Percentiles rank a stretch among this genome's conserved stretches.
These are phyloP conservation scores for Corymbia citriodora DNA, from an alignment of 441 rosid species.

Conservation along the genomic window DNA sequence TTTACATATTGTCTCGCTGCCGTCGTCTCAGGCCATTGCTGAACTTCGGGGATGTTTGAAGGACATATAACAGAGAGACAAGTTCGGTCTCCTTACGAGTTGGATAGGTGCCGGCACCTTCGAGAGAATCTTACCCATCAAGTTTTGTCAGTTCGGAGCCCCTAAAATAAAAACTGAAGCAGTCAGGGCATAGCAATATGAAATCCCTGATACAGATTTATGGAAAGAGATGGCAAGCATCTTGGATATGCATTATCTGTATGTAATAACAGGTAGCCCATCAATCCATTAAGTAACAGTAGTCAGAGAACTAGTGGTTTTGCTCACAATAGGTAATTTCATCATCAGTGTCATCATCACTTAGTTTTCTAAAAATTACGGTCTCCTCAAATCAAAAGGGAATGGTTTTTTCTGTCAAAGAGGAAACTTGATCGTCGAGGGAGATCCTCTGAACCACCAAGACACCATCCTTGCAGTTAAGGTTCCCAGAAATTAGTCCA, in stretches of 20 bases:
- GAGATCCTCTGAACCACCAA: background rate
- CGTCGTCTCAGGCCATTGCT: background rate
- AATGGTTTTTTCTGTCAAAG: background rate
- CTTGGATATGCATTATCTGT: background rate
- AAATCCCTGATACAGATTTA: background rate
- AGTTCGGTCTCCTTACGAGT: slow-evolving; percentile 2
- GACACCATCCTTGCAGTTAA: background rate
- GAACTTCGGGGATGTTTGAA: slow-evolving; percentile 3
- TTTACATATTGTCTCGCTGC: slow-evolving; percentile 9
- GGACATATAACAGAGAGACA: background rate
- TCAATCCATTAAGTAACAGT: background rate
- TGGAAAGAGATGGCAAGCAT: background rate
- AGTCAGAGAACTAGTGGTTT: background rate
- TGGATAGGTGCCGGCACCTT: background rate
- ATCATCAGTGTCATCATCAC: background rate
- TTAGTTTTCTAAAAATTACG: background rate
- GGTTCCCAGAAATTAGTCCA: background rate
- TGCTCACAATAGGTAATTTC: background rate
- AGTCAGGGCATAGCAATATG: background rate
- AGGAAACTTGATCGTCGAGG: background rate
- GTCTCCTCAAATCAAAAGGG: background rate
- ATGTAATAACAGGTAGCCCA: background rate
- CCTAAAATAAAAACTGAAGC: background rate
- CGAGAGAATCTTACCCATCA: background rate
- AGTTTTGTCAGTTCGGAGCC: background rate